phyloP scores from a whole-genome alignment of 2,329 filamentous ascomycete genomes.

The Teratosphaeriaceae sp. region DNA sequence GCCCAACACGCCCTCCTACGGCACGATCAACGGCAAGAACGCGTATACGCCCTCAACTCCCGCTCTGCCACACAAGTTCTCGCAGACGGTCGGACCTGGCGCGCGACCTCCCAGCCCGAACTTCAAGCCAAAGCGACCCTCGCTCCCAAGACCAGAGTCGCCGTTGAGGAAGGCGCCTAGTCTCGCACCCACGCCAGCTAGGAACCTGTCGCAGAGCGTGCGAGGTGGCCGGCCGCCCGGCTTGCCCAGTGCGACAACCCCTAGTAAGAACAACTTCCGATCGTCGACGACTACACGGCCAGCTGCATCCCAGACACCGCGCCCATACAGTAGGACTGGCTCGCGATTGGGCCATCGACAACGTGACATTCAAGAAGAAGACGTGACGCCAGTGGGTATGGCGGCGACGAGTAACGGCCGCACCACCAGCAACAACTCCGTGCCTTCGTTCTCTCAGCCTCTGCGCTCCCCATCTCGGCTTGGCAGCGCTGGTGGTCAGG shows the following conservation, averaged over 20 bases:
- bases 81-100: constrained; percentile 75
- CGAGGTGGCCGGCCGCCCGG: constrained; percentile 43
- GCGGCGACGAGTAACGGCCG: constrained; percentile 42
- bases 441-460: constrained; percentile 32
- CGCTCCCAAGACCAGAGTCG: constrained; percentile 81
- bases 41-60: constrained; percentile 49
- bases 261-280: constrained; percentile 22
- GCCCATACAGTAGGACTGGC: constrained; percentile 42
- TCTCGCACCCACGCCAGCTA: constrained; percentile 50
- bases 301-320: constrained; percentile 32
- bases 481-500: constrained; percentile 31
- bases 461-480: constrained; percentile 32
- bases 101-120: constrained; percentile 62
- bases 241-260: constrained; percentile 13
- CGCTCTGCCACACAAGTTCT: constrained; percentile 62
- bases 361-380: constrained; percentile 34
- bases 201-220: constrained; percentile 49
- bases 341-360: constrained; percentile 40
- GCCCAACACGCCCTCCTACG: constrained; percentile 58
- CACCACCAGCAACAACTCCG: constrained; percentile 27
- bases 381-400: constrained; percentile 20
- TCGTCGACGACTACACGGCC: constrained; percentile 49
- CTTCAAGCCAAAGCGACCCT: constrained; percentile 65
- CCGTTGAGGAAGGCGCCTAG: constrained; percentile 61
- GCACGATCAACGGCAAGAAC: constrained; percentile 37